Base-by-base conservation (phyloP, 257 asterid genomes). In the Verbascum thapsus region DNA sequence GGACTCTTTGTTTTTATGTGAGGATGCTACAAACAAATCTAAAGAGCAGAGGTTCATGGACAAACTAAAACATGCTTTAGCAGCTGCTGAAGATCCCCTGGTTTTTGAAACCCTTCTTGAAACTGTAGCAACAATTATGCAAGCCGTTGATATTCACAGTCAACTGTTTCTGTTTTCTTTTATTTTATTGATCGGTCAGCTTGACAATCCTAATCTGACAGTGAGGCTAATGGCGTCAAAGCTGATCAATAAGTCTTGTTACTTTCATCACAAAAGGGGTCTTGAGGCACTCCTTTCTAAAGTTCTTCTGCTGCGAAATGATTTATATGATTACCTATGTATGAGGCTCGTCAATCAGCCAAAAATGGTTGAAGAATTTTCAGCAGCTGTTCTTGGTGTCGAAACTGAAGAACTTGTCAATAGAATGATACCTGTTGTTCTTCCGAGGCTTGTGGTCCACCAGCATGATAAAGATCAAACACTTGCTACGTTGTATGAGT, bases 351-450 rank as follows among this genome's bases (percentile, higher is more conserved):
- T 70, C 52, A 79, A 69, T 70, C 90, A 82, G 71, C 84, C 91
- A 50, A 73, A 83, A 82, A 59, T 89, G 75, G 86, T 92, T 35
- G 86, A 89, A 71, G 97, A 89, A 75, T 87, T 92, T 78, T 88
- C 99, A 68, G 74, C 74, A n/a, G 80, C 87, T 39, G 88, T 90
- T 71, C 97, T 87, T 75, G 84, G 91, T 38, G 68, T 87, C 76
- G 83, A 83, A 79, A 79, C 83, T 72, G 81, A 74, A 76, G 94
- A 83, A 83, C 95, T 92, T 76, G 87, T 89, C 43, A 78, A 71
- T 78, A 82, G 81, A 73, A 85, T 92, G 96, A 78, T 87, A 60
- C 99, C 99, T 59, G 81, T 87, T 70, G 82, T 87, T 81, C 95
- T 92, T 76, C 99, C 99, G 39, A 89, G 94, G 78, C 86, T 89